Evolutionary conservation across 169 alveolate genomes (phyloP), one percentile per base, ranked within the genome.

Genomic region (Babesia bigemina): DNA sequence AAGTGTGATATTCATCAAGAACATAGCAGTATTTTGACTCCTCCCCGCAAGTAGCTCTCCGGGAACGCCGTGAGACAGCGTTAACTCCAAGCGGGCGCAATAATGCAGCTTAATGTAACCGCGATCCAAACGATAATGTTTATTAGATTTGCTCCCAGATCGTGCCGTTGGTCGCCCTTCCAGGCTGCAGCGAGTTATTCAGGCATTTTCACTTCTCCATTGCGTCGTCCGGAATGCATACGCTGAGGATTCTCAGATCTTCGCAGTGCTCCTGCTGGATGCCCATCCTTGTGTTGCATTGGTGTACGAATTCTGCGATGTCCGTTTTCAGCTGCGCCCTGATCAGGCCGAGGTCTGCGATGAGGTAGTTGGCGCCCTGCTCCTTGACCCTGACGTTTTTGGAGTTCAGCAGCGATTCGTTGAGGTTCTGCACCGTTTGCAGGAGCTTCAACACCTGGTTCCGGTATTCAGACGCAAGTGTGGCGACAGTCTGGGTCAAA

Each of bases 391-490:
- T 45, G 21, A 17, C 55, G 70, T 39, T 62, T n/a, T 65, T 72
- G 58, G 85, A 42, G 47, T 56, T 75, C 36, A 42, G 56, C 17
- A 81, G 78, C 14, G 88, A 81, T 21, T 47, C 49, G 72, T 81
- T 81, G 55, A 81, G 69, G 65, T 62, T 81, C 24, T 71, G 67
- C 58, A 81, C 88, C 28, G 82, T 66, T 42, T 53, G 63, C 45
- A 72, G 19, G 21, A 81, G 72, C 55, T 39, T 73, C 28, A n/a
- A 14, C 29, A 81, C 70, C 75, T 81, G 70, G 3, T 48, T 14
- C 17, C 57, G 14, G 72, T 81, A 81, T 22, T 81, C 88, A 16
- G 61, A 22, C 19, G 84, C 28, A 9, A 81, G 52, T 59, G 44
- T 42, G 49, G 74, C 49, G 8, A 81, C 42, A 3, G 88, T 81